Percentiles rank a stretch among this genome's conserved stretches.
These are phyloP conservation scores for Metschnikowia gruessii DNA, from an alignment of 805 yeast genomes.

Conservation along the genomic window DNA sequence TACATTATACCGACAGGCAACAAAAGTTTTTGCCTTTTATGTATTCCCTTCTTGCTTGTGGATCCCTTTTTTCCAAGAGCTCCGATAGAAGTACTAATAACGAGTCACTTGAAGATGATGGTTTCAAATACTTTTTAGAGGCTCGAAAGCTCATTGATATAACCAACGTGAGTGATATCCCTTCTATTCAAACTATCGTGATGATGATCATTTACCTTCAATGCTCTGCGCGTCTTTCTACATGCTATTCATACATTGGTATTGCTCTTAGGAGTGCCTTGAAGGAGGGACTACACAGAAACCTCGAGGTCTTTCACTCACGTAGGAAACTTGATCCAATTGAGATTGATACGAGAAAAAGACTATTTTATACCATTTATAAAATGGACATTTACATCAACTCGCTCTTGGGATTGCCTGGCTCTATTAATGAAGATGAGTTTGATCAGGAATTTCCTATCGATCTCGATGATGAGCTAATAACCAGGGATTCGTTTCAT, in stretches of 20 bases:
- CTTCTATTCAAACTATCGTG: constrained; percentile 80
- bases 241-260: constrained; percentile 88
- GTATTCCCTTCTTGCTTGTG: constrained; percentile 86
- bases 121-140: constrained; percentile 74
- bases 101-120: constrained; percentile 63
- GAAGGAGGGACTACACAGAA: constrained; percentile 79
- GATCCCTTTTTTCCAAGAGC: constrained; percentile 65
- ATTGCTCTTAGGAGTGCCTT: constrained; percentile 80
- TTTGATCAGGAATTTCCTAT: constrained; percentile 84
- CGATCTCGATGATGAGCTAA: constrained; percentile 83
- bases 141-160: constrained; percentile 79
- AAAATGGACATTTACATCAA: constrained; percentile 89
- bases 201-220: constrained; percentile 84
- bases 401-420: constrained; percentile 82
- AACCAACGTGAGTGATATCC: constrained; percentile 77
- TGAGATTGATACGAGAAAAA: constrained; percentile 76
- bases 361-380: constrained; percentile 85
- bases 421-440: constrained; percentile 71
- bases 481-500: constrained; percentile 61
- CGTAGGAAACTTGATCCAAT: constrained; percentile 64
- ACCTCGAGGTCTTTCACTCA: constrained; percentile 48
- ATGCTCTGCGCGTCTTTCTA: constrained; percentile 81
- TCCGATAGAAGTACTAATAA: constrained; percentile 23
- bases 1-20: constrained; percentile 67
- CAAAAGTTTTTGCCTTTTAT: constrained; percentile 74